Conservation (phyloP, 2,329 filamentous ascomycete species). For the Ceratocystiopsis sp. region DNA sequence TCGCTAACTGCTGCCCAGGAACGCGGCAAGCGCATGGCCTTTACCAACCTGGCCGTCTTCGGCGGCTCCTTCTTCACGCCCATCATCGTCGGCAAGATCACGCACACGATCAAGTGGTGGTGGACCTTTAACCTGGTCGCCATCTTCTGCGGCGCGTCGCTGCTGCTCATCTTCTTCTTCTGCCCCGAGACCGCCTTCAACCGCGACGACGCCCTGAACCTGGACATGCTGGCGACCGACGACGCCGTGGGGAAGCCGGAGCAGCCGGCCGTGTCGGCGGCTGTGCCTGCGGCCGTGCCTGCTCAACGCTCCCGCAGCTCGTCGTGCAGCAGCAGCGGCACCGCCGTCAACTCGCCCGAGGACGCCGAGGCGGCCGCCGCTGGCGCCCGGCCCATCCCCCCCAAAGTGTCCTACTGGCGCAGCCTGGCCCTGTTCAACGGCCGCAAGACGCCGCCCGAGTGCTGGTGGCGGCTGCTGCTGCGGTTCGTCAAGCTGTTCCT, state of each 20-base stretch:
- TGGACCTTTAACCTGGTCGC: constrained; percentile 83
- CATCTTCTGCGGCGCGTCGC: constrained; percentile 57
- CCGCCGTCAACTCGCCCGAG: no score
- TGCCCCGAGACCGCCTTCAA: constrained; percentile 73
- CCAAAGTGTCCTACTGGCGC: constrained; percentile 40
- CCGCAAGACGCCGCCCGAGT: constrained; percentile 62
- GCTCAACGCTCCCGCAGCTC: not conserved
- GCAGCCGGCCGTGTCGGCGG: no score
- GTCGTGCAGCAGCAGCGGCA: not conserved
- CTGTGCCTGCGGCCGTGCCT: no score
- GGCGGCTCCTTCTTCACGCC: constrained; percentile 51
- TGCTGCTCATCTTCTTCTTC: constrained; percentile 59
- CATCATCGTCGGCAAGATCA: constrained; percentile 80
- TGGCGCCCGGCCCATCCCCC: constrained; percentile 12
- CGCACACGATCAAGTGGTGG: constrained; percentile 55
- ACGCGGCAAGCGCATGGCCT: constrained; percentile 73
- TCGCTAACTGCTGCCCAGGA: constrained; percentile 26
- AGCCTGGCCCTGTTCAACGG: constrained; percentile 32
- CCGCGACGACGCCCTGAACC: constrained; percentile 50
- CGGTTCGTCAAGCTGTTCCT: constrained; percentile 43
- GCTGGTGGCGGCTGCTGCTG: constrained; percentile 5
- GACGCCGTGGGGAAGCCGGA: not conserved
- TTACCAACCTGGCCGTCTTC: constrained; percentile 44
- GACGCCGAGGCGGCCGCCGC: not conserved
- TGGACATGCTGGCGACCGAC: constrained; percentile 37